phyloP scores from a whole-genome alignment of 257 asterid genomes.

The Capsicum chinense region DNA sequence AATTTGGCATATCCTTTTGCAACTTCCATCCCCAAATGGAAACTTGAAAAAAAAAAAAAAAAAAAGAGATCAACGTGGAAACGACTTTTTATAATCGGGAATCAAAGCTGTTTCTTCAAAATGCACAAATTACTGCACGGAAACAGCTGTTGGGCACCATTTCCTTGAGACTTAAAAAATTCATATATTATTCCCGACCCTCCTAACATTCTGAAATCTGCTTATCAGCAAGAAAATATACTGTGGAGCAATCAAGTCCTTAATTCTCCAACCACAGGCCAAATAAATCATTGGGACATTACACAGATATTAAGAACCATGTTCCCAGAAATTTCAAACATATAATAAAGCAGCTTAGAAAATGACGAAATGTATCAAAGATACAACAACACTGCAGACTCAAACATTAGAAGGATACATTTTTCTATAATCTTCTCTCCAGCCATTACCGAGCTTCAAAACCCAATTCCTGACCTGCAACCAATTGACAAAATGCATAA shows the following conservation, averaged over 20 bases:
- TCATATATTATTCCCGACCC: background rate
- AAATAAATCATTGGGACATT: background rate
- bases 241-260: background rate
- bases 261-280: background rate
- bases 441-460: slow-evolving; percentile 53
- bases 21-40: background rate
- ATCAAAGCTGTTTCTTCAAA: background rate
- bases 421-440: slow-evolving; percentile 61
- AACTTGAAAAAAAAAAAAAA: no score
- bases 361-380: background rate
- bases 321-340: background rate
- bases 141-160: background rate
- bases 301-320: background rate
- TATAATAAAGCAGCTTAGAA: background rate
- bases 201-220: background rate
- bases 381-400: background rate
- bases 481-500: slow-evolving; percentile 18
- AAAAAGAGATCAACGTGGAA: background rate
- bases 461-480: slow-evolving; percentile 42
- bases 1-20: background rate
- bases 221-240: slow-evolving; percentile 1
- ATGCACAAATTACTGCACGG: background rate
- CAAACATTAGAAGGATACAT: slow-evolving; percentile 42
- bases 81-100: background rate
- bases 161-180: background rate